A percentile compares a stretch with the other conserved stretches of the same genome.
phyloP scores from a whole-genome alignment of 2,329 filamentous ascomycete species.

The Colletotrichum theobromicola region DNA sequence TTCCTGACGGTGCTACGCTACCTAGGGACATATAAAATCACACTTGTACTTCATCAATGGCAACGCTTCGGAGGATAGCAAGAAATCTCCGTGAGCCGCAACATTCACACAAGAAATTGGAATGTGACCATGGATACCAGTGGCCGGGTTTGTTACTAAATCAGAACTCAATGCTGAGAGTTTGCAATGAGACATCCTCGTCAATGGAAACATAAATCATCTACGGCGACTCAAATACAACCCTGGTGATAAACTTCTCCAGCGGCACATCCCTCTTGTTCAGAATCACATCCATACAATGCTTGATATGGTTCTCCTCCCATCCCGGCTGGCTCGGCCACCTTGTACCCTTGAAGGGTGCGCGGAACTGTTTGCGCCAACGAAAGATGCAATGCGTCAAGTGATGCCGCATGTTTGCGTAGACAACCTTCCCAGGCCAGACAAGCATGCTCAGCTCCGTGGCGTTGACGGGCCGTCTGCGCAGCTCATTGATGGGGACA shows the following conservation, averaged over 20 bases:
- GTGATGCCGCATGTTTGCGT: background rate
- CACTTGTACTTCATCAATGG: background rate
- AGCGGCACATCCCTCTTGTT: background rate
- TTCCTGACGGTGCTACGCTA: background rate
- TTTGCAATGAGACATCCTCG: background rate
- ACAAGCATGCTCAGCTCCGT: background rate
- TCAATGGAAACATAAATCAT: background rate
- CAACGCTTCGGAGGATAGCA: fast-evolving
- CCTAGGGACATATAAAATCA: background rate
- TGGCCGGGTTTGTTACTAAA: background rate
- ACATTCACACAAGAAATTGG: background rate
- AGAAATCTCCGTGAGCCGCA: background rate
- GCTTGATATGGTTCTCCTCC: background rate
- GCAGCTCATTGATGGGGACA: background rate
- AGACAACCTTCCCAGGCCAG: background rate
- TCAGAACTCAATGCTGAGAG: fast-evolving
- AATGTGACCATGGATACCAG: background rate
- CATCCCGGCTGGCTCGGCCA: background rate
- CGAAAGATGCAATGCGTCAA: background rate
- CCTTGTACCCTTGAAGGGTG: background rate
- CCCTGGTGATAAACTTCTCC: background rate
- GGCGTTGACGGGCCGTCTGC: background rate
- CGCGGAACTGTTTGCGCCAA: background rate
- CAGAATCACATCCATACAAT: constrained; percentile 1
- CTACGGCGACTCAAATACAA: background rate